Percentiles rank a stretch among this genome's conserved stretches.
These are phyloP conservation scores for Cadophora sp. DNA, from an alignment of 2,329 filamentous ascomycete genomes.

Conservation along the genomic window DNA sequence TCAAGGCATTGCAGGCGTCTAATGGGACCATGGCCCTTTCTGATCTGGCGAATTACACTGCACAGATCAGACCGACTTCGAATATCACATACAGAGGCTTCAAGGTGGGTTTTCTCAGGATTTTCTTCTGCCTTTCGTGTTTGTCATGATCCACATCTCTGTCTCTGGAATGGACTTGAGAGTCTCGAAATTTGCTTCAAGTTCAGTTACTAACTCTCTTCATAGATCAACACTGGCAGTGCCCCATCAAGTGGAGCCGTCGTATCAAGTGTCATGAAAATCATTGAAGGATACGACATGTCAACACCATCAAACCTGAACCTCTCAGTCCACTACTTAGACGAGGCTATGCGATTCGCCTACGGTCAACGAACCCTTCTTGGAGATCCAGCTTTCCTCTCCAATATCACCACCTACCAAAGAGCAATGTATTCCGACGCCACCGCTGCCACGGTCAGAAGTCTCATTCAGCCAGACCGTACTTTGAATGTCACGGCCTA, in stretches of 20 bases:
- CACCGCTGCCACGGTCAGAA: conserved; percentile 59
- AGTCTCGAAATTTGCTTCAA: too few relatives aligned
- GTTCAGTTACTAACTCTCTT: not conserved
- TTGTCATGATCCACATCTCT: not conserved
- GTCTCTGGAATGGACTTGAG: too few relatives aligned
- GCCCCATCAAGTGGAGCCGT: conserved; percentile 83
- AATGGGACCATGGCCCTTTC: conserved; percentile 88
- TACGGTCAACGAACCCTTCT: conserved; percentile 68
- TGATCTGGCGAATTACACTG: conserved; percentile 77
- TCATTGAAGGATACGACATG: conserved; percentile 74
- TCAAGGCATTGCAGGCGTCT: conserved; percentile 68
- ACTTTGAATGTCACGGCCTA: conserved; percentile 68
- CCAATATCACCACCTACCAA: conserved; percentile 65
- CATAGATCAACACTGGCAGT: conserved; percentile 65
- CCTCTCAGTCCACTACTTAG: conserved; percentile 67
- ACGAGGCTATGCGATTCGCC: conserved; percentile 71
- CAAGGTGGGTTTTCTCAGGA: conserved; percentile 48
- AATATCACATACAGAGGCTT: conserved; percentile 73
- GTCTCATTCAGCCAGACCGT: conserved; percentile 62
- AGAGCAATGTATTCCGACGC: conserved; percentile 50
- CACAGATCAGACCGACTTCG: conserved; percentile 68
- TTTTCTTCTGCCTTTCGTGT: not conserved
- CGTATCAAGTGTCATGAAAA: conserved; percentile 77
- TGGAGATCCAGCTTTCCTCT: conserved; percentile 67
- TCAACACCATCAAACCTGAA: conserved; percentile 61